Conservation (phyloP, 345 rosid species). For the Anastatica hierochuntica region DNA sequence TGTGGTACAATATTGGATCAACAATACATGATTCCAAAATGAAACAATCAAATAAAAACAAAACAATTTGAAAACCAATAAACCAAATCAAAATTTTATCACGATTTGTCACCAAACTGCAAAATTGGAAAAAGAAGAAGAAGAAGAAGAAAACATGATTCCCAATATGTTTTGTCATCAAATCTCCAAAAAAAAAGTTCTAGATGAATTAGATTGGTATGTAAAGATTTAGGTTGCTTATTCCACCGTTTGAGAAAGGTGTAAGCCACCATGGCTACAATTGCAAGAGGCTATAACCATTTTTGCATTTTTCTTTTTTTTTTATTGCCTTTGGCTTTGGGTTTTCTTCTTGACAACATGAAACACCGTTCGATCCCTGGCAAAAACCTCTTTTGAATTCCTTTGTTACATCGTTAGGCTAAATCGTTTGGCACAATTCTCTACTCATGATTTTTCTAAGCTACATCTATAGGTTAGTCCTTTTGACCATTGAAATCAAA, state of each 20-base stretch:
- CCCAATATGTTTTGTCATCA: too few relatives aligned
- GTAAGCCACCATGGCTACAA: conserved; percentile 59
- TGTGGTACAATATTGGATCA: too few relatives aligned
- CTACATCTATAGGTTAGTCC: conserved; percentile 37
- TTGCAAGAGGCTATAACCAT: conserved; percentile 46
- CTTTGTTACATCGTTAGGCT: conserved; percentile 1
- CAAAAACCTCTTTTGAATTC: conserved; percentile 46
- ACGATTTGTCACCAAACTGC: too few relatives aligned
- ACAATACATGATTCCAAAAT: too few relatives aligned
- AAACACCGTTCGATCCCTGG: conserved; percentile 53
- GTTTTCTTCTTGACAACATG: conserved; percentile 63
- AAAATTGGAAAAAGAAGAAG: too few relatives aligned
- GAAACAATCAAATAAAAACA: too few relatives aligned
- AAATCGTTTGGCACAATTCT: conserved; percentile 36
- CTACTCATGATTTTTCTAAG: conserved; percentile 26
- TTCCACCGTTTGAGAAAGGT: conserved; percentile 54
- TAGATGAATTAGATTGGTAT: too few relatives aligned
- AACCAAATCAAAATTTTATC: too few relatives aligned
- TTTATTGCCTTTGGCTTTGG: conserved; percentile 23
- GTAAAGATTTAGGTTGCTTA: conserved; percentile 19
- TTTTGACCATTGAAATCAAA: conserved; percentile 66
- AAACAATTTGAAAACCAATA: too few relatives aligned
- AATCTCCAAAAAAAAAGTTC: too few relatives aligned
- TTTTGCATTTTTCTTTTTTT: conserved; percentile 25
- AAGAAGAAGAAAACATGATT: too few relatives aligned